phyloP scores from a whole-genome alignment of 306 rosid species.

The Medicago ruthenica region DNA sequence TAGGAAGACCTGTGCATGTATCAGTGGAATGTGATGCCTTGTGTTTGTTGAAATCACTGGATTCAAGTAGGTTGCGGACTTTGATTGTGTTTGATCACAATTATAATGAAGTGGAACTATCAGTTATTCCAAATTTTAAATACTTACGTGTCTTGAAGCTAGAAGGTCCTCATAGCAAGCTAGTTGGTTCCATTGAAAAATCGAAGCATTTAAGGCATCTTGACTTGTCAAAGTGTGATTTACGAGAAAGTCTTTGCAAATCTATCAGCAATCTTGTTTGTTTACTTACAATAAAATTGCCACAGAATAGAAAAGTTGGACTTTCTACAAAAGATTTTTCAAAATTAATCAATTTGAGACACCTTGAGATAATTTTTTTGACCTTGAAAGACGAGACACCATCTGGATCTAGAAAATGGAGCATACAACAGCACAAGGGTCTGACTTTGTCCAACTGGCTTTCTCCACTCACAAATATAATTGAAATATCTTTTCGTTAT shows the following conservation, averaged over 20 bases:
- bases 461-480: too few species aligned
- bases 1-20: neutral
- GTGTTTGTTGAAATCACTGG: neutral
- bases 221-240: rapidly evolving
- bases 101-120: neutral
- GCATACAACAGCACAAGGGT: too few species aligned
- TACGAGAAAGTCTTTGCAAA: neutral
- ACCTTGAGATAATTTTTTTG: neutral
- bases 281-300: neutral
- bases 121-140: neutral
- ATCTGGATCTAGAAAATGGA: neutral
- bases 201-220: neutral
- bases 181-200: neutral
- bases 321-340: neutral
- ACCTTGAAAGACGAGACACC: neutral
- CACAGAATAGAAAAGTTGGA: rapidly evolving
- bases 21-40: neutral
- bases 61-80: neutral
- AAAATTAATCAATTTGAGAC: slow-evolving; percentile 4
- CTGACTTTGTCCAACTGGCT: too few species aligned
- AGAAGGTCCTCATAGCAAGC: rapidly evolving
- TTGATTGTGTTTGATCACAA: neutral
- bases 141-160: neutral
- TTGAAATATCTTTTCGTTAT: too few species aligned
- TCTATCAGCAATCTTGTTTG: neutral